A percentile compares a stretch with the other conserved stretches of the same genome.
Evolutionary conservation across 2,329 filamentous ascomycete genomes (phyloP).

Genomic region (Fusarium oxysporum): DNA sequence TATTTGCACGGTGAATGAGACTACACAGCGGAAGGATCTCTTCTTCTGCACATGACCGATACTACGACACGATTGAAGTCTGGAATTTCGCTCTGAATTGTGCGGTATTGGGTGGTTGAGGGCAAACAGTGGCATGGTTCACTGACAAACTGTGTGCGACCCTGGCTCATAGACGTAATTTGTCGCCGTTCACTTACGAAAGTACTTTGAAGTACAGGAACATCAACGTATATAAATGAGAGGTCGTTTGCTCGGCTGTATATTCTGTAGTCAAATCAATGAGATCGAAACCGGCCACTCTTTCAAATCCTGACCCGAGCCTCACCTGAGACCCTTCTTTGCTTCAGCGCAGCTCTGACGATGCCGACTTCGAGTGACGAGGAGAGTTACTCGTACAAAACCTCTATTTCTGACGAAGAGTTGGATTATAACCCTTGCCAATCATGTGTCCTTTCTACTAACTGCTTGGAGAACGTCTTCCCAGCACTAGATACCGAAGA

Average conservation of each 20-base stretch:
- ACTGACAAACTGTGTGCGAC: background rate
- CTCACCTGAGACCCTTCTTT: background rate
- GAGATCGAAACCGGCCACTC: background rate
- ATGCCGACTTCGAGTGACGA: background rate
- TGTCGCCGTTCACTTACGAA: background rate
- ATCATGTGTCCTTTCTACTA: background rate
- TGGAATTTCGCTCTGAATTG: background rate
- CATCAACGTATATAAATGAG: background rate
- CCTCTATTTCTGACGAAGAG: background rate
- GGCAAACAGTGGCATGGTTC: background rate
- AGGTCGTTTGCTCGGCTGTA: background rate
- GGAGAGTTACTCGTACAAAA: background rate
- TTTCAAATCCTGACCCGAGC: background rate
- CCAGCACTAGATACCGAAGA: background rate
- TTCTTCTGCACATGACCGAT: background rate
- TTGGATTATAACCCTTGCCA: background rate
- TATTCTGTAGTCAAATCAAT: background rate
- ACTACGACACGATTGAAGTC: background rate
- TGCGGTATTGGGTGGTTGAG: background rate
- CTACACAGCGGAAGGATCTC: background rate
- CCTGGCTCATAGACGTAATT: background rate
- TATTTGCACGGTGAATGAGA: background rate
- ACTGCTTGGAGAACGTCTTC: background rate
- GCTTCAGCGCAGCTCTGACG: too few relatives aligned
- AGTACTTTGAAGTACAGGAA: background rate